Base-by-base conservation (phyloP, 805 yeast species). In the Lipomyces anomalus region DNA sequence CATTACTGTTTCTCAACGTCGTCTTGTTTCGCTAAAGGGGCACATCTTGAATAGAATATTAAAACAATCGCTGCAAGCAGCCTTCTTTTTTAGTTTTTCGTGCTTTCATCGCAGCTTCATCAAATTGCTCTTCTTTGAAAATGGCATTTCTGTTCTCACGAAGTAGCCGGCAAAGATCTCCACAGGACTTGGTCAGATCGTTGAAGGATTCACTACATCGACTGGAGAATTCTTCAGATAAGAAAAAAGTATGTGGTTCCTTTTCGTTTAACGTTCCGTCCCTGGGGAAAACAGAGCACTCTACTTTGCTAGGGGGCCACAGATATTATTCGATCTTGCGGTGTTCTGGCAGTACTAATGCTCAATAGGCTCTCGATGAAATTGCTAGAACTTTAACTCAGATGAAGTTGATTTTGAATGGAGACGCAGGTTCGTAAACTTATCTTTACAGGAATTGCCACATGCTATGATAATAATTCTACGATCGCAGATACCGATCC, bases 121-220 rank as follows among this genome's bases (percentile, higher is more conserved):
- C 32, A 28, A 13, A 28, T 13, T 16, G 32, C 16, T 28, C 16
- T 13, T 28, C 32, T 28, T 13, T 28, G 13, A 16, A 57, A 42
- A 87, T 89, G 96, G 84, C 96, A 9, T 90, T 90, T 59, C 70
- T 92, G 57, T 90, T 92, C 73, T 84, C 87, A 55, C 75, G 95
- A 60, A 43, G 57, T 13, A 64, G 61, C 40, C 85, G 81, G 60
- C 95, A 95, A 6, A 88, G 87, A 64, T 80, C 95, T 1, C 95
- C 96, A 1, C 76, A 76, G 17, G 98, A 90, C 59, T 74, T 88
- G 47, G 82, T 87, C 2, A 74, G 85, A 40, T 78, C 80, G 4
- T 71, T 88, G 50, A 76, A 77, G 52, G 97, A 90, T 39, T 84
- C 79, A 58, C 72, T 88, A 7, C 61, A 57, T 33, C 39, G 44